Conservation (phyloP, 257 asterid genomes). For the Scutellaria barbata region DNA sequence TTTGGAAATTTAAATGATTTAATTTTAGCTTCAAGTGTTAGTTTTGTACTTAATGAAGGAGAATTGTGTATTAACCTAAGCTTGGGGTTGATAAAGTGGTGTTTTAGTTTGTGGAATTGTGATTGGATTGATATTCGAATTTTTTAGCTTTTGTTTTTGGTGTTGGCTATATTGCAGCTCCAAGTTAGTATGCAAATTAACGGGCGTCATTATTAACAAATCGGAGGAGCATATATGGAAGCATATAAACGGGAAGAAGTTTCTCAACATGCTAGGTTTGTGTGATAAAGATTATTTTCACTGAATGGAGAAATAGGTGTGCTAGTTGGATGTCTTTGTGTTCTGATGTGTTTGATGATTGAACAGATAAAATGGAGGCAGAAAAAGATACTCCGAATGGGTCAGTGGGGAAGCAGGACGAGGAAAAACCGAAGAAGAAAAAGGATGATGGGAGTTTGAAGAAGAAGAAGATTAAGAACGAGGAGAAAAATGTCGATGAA, state of each 20-base stretch:
- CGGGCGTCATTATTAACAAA: constrained; percentile 76
- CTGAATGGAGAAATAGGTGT: neutral
- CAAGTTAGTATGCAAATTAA: constrained; percentile 77
- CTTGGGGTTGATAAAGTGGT: neutral
- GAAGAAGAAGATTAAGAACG: constrained; percentile 46
- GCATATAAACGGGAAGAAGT: constrained; percentile 90
- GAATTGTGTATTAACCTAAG: neutral
- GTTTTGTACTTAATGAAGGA: neutral
- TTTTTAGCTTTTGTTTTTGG: constrained; percentile 12
- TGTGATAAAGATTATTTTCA: neutral
- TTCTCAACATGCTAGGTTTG: constrained; percentile 84
- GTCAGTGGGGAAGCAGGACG: constrained; percentile 39
- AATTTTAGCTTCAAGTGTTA: neutral
- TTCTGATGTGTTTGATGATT: constrained; percentile 27
- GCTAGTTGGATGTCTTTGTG: constrained; percentile 24
- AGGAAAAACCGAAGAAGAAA: constrained; percentile 43
- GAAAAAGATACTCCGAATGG: constrained; percentile 50
- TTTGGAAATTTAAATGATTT: neutral
- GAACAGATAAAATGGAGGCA: constrained; percentile 72
- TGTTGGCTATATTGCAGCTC: constrained; percentile 53
- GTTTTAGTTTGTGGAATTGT: constrained; percentile 10
- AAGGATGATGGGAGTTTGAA: constrained; percentile 38
- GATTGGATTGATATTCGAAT: neutral
- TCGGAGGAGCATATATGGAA: constrained; percentile 98
- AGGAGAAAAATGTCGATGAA: constrained; percentile 47